phyloP scores from a whole-genome alignment of 768 basidiomycete species.

The Russula lepida region DNA sequence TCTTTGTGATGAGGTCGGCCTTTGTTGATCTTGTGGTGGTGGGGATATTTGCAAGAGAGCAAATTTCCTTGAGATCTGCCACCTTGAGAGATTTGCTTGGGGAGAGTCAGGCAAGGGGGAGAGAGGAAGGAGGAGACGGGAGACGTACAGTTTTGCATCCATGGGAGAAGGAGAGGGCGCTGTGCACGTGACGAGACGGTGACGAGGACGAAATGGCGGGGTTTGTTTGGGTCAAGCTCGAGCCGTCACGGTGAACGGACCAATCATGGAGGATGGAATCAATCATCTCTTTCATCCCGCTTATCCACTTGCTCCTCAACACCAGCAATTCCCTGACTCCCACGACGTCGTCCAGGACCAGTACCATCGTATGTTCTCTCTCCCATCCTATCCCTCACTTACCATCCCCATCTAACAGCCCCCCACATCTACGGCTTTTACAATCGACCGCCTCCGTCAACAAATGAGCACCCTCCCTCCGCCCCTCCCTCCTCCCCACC shows the following conservation, averaged over 20 bases:
- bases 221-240: background rate
- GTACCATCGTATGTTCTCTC: constrained; percentile 15
- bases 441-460: constrained; percentile 27
- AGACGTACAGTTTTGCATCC: constrained; percentile 35
- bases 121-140: background rate
- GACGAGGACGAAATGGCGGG: background rate
- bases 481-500: constrained; percentile 13
- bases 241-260: background rate
- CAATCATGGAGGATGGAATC: constrained; percentile 40
- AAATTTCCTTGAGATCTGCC: constrained; percentile 57
- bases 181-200: background rate
- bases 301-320: constrained; percentile 39
- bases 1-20: constrained; percentile 55
- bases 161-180: constrained; percentile 19
- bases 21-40: constrained; percentile 55
- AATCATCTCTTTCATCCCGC: constrained; percentile 54
- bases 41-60: constrained; percentile 41
- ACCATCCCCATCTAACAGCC: constrained; percentile 10
- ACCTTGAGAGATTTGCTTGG: constrained; percentile 59
- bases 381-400: constrained; percentile 13
- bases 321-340: constrained; percentile 30
- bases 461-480: constrained; percentile 22
- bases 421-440: constrained; percentile 21
- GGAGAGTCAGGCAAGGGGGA: constrained; percentile 3
- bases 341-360: constrained; percentile 15